Conservation (phyloP, 495 filamentous ascomycete genomes). For the Lentithecium fluviatile region DNA sequence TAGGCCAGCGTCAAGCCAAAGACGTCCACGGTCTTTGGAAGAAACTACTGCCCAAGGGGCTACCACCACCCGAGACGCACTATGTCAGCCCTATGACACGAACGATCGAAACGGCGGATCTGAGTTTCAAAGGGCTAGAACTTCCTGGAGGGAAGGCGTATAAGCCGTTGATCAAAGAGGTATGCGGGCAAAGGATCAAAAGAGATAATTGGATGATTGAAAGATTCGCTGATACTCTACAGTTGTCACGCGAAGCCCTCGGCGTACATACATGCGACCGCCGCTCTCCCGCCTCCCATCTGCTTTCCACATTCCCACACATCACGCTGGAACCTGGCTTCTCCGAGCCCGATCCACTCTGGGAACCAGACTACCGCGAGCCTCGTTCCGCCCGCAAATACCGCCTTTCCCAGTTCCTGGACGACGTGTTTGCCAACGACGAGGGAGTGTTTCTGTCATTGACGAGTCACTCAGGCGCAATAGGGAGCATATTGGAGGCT, state of each 20-base stretch:
- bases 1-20: slow-evolving; percentile 36
- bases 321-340: slow-evolving; percentile 65
- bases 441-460: slow-evolving; percentile 41
- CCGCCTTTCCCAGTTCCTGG: slow-evolving; percentile 57
- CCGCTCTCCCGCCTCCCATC: slow-evolving; percentile 56
- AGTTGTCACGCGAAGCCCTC: slow-evolving; percentile 64
- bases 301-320: slow-evolving; percentile 51
- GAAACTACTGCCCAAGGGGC: slow-evolving; percentile 29
- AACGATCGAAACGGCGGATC: slow-evolving; percentile 40
- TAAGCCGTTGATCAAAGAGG: slow-evolving; percentile 39
- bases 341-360: slow-evolving; percentile 43
- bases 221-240: background rate
- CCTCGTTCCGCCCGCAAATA: slow-evolving; percentile 52
- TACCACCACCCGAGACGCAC: slow-evolving; percentile 38
- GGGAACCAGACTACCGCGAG: slow-evolving; percentile 39
- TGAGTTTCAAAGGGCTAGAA: slow-evolving; percentile 31
- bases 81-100: slow-evolving; percentile 40
- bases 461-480: slow-evolving; percentile 42
- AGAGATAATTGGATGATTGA: too few relatives aligned
- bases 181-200: slow-evolving; percentile 4
- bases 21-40: slow-evolving; percentile 33
- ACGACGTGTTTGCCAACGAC: slow-evolving; percentile 63
- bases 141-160: slow-evolving; percentile 27
- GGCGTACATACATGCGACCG: slow-evolving; percentile 80
- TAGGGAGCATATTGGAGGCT: slow-evolving; percentile 38